phyloP scores from a whole-genome alignment of 2,329 filamentous ascomycete genomes.

The Dactylellina leptospora region DNA sequence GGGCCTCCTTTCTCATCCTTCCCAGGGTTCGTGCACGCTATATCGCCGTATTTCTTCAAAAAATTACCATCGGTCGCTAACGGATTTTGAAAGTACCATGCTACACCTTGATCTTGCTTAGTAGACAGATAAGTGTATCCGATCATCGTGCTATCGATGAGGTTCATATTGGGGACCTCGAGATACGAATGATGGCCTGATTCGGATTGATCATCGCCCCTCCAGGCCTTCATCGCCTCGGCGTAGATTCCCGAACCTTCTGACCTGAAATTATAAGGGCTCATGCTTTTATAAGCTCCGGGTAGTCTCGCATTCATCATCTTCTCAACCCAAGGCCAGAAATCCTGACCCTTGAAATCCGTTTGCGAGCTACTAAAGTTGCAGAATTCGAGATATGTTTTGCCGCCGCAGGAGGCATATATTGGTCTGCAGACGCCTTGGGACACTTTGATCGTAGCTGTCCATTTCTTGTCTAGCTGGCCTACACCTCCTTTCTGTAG shows the following conservation, averaged over 20 bases:
- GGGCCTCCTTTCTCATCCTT: no score
- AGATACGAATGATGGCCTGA: background rate
- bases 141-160: background rate
- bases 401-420: slow-evolving; percentile 1
- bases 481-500: background rate
- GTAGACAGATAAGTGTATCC: slow-evolving; percentile 13
- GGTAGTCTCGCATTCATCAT: slow-evolving; percentile 4
- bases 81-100: slow-evolving; percentile 15
- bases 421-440: slow-evolving; percentile 13
- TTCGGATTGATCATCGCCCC: background rate
- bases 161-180: background rate
- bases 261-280: background rate
- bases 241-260: background rate
- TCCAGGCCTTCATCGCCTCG: no score
- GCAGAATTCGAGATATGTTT: slow-evolving; percentile 32
- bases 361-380: background rate
- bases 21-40: background rate
- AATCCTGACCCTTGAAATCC: background rate
- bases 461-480: no score
- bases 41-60: background rate
- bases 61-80: background rate
- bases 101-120: background rate
- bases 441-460: background rate
- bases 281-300: background rate
- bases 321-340: background rate